A percentile compares a stretch with the other conserved stretches of the same genome.
Evolutionary conservation across 495 filamentous ascomycete genomes (phyloP).

Genomic region (Aspergillus coremiiformis): DNA sequence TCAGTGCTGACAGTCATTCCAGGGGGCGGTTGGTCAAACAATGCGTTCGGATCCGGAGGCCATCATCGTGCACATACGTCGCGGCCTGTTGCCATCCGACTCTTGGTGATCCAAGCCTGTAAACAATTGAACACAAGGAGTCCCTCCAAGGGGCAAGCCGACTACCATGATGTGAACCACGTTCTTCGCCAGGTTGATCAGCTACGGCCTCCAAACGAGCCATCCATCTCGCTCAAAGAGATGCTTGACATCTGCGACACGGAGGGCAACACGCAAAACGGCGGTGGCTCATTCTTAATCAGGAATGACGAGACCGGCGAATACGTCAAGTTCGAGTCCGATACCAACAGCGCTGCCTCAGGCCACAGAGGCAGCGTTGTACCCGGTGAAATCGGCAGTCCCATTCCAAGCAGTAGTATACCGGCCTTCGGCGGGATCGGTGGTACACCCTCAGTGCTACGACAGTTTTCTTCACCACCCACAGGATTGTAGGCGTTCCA

Average conservation of each 20-base stretch:
- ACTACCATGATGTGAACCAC: slow-evolving; percentile 59
- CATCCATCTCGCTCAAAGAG: slow-evolving; percentile 57
- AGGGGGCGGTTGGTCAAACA: slow-evolving; percentile 44
- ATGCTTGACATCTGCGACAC: slow-evolving; percentile 89
- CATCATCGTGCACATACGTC: slow-evolving; percentile 41
- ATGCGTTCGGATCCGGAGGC: slow-evolving; percentile 42
- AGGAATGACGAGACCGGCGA: slow-evolving; percentile 43
- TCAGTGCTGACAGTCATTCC: slow-evolving; percentile 17
- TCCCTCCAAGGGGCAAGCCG: slow-evolving; percentile 27
- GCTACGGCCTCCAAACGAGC: slow-evolving; percentile 47
- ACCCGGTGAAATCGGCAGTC: slow-evolving; percentile 47
- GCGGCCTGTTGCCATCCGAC: slow-evolving; percentile 50
- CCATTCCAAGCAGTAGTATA: slow-evolving; percentile 35
- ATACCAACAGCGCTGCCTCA: slow-evolving; percentile 34
- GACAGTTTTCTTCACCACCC: slow-evolving; percentile 35
- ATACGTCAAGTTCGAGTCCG: slow-evolving; percentile 58
- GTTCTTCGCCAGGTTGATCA: slow-evolving; percentile 61
- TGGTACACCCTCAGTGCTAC: slow-evolving; percentile 27
- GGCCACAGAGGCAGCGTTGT: slow-evolving; percentile 38
- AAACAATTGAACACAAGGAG: slow-evolving; percentile 43
- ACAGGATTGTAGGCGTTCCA: slow-evolving; percentile 29
- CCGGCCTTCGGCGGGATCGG: slow-evolving; percentile 39
- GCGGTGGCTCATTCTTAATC: slow-evolving; percentile 74
- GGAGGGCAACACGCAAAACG: slow-evolving; percentile 77
- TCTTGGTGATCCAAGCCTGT: slow-evolving; percentile 54